Evolutionary conservation across 1,284 basidiomycete species (phyloP), one percentile per base, ranked within the genome.

Genomic region (Rhodotorula glutinis): DNA sequence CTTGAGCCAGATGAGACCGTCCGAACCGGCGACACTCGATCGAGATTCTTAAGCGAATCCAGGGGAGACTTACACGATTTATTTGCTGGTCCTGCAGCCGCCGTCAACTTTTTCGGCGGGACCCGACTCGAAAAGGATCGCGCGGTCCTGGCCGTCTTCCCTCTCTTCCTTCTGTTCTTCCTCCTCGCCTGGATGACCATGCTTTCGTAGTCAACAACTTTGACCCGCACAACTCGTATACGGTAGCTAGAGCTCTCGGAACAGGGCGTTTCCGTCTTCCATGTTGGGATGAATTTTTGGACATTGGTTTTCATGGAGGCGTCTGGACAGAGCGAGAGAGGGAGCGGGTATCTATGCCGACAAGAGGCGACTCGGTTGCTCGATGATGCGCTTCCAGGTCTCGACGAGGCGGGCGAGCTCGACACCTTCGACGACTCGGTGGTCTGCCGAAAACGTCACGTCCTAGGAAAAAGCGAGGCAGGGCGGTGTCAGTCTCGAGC

Each of bases 21-120:
- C n/a, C n/a, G n/a, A n/a, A n/a, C n/a, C n/a, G n/a, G n/a, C n/a
- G n/a, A n/a, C n/a, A n/a, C n/a, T n/a, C n/a, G n/a, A n/a, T n/a
- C n/a, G n/a, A n/a, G n/a, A n/a, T n/a, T n/a, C n/a, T n/a, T n/a
- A n/a, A n/a, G n/a, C n/a, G n/a, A n/a, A n/a, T n/a, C n/a, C n/a
- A n/a, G n/a, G 16, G 52, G 8, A n/a, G 14, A 19, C 52, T 54
- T n/a, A 53, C 43, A 3, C 51, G 4, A 19, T 30, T 40, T 23
- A 2, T 19, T 19, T 53, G 17, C 11, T 10, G 25, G 17, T 38
- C 11, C 2, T 21, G 10, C 63, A 96, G 92, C 92, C 3, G 89
- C 92, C 41, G 88, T 94, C 65, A 94, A 95, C 79, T 96, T 96
- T 80, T 83, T 96, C 75, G 91, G 91, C 74, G 92, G 93, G 13